phyloP scores from a whole-genome alignment of 495 filamentous ascomycete species.

The Penicillium macrosclerotiorum region DNA sequence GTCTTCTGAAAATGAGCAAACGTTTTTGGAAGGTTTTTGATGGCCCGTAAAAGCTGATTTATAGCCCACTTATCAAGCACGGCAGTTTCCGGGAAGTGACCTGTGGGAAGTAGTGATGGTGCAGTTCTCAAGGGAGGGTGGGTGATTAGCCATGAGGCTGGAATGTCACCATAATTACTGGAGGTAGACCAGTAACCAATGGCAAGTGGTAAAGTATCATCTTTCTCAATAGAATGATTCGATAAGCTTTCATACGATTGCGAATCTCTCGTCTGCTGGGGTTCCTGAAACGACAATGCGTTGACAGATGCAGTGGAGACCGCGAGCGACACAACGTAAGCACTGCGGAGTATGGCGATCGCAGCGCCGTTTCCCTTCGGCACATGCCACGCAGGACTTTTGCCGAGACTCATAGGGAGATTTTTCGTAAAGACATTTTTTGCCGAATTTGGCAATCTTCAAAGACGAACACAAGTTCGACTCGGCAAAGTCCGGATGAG shows the following conservation, averaged over 20 bases:
- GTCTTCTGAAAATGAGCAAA: slow-evolving; percentile 3
- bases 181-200: no score
- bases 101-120: background rate
- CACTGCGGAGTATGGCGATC: slow-evolving; percentile 22
- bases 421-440: slow-evolving; percentile 6
- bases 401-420: slow-evolving; percentile 8
- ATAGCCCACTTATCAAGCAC: slow-evolving; percentile 11
- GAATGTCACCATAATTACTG: background rate
- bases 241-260: no score
- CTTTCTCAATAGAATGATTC: no score
- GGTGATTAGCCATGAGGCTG: background rate
- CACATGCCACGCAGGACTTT: slow-evolving; percentile 17
- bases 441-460: no score
- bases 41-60: background rate
- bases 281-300: background rate
- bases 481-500: no score
- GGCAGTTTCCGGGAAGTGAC: background rate
- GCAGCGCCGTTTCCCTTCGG: slow-evolving; percentile 17
- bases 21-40: slow-evolving; percentile 6
- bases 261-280: background rate
- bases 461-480: no score
- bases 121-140: background rate
- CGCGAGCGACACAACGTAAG: slow-evolving; percentile 11
- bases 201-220: no score
- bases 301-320: slow-evolving; percentile 10